Base-by-base conservation (phyloP, 768 basidiomycete genomes). In the Royoungia palumana region DNA sequence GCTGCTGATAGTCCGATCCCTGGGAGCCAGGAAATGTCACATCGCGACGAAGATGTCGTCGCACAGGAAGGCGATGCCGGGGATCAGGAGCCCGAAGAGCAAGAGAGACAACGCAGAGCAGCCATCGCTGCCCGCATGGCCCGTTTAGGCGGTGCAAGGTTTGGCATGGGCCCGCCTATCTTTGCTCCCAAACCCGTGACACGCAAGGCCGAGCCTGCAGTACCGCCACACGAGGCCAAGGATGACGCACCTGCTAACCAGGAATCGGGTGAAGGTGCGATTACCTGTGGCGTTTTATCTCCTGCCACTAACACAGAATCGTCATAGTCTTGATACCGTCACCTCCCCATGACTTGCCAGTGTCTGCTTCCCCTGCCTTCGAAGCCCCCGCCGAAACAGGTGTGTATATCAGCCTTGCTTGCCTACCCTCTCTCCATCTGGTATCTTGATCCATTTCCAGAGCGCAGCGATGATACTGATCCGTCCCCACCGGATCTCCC, bases 121-220 rank as follows among this genome's bases (percentile, higher is more conserved):
- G 85, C 89, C 11, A 85, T 97, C 61, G 91, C 93, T 27, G 92
- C 92, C 20, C 79, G 93, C 39, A 92, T 98, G 91, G 93, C 92
- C 35, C 85, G 87, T 51, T 76, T 97, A 16, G 94, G 94, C 24
- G 94, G 92, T 41, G 81, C 89, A 13, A 74, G 85, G 46, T 72
- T 92, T 20, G 89, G 89, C 5, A 87, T 95, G 86, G 80, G 74
- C 1, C 83, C 85, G 2, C 85, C 88, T 41, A 71, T 85, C 50
- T 83, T 89, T 67, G 83, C 79, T 13, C 74, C 74, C 46, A 78
- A 78, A 53, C 79, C 80, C 1, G 64, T 64, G 24, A 50, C 60
- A 22, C 73, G 68, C 53, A 73, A 66, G 53, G 27, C 65, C 10
- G 56, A 53, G 34, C 46, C 53, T 10, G 53, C 55, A 4, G 30